These are phyloP conservation scores for Rhododendron williamsianum DNA, from an alignment of 148 eudicot species.

Conservation along the genomic window DNA sequence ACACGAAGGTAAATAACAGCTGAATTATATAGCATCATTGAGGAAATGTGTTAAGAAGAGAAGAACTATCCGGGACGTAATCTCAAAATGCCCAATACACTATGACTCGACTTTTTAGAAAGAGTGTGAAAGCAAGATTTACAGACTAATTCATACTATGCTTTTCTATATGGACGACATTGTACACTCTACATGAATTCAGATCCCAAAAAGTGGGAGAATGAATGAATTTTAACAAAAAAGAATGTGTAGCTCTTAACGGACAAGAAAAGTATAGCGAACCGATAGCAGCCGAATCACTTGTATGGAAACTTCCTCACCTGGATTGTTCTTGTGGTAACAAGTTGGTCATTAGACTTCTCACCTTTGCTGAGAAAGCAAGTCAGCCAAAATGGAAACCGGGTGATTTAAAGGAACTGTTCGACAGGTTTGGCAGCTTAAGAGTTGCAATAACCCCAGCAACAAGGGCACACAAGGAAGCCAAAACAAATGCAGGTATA, in stretches of 20 bases:
- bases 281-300: neutral
- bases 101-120: neutral
- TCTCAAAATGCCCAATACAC: neutral
- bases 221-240: conserved; percentile 20
- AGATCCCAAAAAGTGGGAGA: conserved; percentile 16
- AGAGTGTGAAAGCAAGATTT: neutral
- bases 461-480: conserved; percentile 69
- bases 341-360: conserved; percentile 7
- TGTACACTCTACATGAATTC: conserved; percentile 10
- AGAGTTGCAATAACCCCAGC: conserved; percentile 70
- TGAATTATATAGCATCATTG: neutral
- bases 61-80: neutral
- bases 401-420: conserved; percentile 47
- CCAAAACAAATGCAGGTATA: conserved; percentile 82
- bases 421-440: conserved; percentile 72
- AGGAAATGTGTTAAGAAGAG: neutral
- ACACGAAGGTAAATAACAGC: neutral
- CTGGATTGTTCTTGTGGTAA: conserved; percentile 16
- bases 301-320: neutral
- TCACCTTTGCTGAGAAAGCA: conserved; percentile 1
- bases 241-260: neutral
- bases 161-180: neutral
- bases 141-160: neutral
- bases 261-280: neutral
- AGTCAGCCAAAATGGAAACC: conserved; percentile 87